phyloP scores from a whole-genome alignment of 306 rosid species.

The Acacia confusa region DNA sequence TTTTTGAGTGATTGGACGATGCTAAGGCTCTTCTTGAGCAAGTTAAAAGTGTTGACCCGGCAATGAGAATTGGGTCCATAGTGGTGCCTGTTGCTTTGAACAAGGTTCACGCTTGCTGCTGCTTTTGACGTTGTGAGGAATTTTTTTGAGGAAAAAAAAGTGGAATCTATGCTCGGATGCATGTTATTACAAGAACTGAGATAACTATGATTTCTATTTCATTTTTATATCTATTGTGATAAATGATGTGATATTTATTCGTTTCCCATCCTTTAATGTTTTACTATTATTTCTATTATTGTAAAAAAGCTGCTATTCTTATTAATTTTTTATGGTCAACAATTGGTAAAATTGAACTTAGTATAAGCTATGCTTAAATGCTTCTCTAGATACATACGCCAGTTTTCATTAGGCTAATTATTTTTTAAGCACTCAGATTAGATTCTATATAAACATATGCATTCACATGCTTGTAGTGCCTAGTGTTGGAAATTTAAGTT shows the following conservation, averaged over 20 bases:
- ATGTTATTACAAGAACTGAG: background rate
- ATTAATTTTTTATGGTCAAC: background rate
- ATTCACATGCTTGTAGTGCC: background rate
- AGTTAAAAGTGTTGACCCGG: slow-evolving; percentile 61
- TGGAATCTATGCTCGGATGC: background rate
- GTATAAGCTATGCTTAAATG: background rate
- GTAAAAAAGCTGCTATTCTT: background rate
- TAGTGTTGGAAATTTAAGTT: background rate
- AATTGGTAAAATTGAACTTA: background rate
- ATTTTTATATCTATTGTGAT: background rate
- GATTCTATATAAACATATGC: background rate
- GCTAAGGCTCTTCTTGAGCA: slow-evolving; percentile 78
- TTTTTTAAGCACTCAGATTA: background rate
- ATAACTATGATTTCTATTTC: background rate
- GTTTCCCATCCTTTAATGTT: background rate
- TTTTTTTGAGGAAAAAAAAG: background rate
- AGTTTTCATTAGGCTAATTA: background rate
- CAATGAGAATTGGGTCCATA: slow-evolving; percentile 63
- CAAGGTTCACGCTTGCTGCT: slow-evolving; percentile 51
- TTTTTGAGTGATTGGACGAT: no score
- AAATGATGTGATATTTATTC: background rate
- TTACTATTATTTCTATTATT: background rate
- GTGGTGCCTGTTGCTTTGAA: slow-evolving; percentile 87
- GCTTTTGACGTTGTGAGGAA: background rate
- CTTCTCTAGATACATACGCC: background rate